Percentiles rank a stretch among this genome's conserved stretches.
Evolutionary conservation across 1,284 basidiomycete genomes (phyloP).

Genomic region (Cryptococcus jaspeensis): DNA sequence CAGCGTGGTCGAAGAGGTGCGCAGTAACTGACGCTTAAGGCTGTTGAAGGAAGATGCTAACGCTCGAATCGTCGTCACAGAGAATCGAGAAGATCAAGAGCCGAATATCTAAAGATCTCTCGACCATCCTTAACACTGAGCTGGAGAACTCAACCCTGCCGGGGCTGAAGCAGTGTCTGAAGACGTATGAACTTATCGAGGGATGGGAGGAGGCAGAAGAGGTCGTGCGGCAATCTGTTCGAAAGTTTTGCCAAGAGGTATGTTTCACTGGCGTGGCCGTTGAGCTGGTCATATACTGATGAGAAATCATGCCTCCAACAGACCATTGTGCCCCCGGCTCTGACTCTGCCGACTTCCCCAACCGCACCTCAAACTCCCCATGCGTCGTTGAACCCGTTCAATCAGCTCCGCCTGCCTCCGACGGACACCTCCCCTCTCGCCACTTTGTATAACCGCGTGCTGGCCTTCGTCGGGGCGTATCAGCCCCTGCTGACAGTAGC

Average conservation of each 20-base stretch:
- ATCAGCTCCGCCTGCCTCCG: slow-evolving; percentile 9
- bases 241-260: slow-evolving; percentile 73
- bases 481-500: slow-evolving; percentile 70
- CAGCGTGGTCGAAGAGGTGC: slow-evolving; percentile 78
- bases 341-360: slow-evolving; percentile 24
- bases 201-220: slow-evolving; percentile 84
- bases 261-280: slow-evolving; percentile 17
- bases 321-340: slow-evolving; percentile 33
- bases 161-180: slow-evolving; percentile 73
- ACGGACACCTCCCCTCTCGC: slow-evolving; percentile 54
- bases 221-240: slow-evolving; percentile 68
- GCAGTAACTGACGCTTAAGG: slow-evolving; percentile 31
- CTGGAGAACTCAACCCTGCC: slow-evolving; percentile 45
- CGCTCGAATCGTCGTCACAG: slow-evolving; percentile 50
- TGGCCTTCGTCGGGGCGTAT: slow-evolving; percentile 75
- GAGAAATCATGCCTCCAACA: slow-evolving; percentile 7
- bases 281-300: not conserved
- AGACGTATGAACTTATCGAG: slow-evolving; percentile 75
- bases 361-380: slow-evolving; percentile 30
- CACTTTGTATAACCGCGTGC: slow-evolving; percentile 72
- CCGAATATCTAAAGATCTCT: slow-evolving; percentile 77
- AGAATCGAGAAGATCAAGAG: slow-evolving; percentile 75
- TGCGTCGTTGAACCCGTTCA: slow-evolving; percentile 16
- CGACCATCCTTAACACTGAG: slow-evolving; percentile 67
- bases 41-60: not conserved